Evolutionary conservation across 169 alveolate species (phyloP).

Genomic region (Eimeria necatrix): DNA sequence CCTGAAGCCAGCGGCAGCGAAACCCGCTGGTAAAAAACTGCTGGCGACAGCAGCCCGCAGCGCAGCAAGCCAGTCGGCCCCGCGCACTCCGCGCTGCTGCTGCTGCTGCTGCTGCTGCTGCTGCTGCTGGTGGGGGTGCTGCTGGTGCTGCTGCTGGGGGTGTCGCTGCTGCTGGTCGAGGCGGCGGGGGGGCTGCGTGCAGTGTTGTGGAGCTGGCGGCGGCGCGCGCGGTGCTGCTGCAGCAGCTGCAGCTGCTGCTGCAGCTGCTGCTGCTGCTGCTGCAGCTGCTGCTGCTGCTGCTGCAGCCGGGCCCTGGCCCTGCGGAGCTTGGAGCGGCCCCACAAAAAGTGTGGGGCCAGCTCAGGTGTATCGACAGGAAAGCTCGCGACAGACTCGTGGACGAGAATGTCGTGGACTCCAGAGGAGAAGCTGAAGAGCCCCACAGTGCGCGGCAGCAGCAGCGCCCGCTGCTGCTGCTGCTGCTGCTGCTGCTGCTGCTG

Average conservation of each 20-base stretch:
- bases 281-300: neutral
- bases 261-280: slow-evolving; percentile 40
- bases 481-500: slow-evolving; percentile 38
- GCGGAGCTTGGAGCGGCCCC: neutral
- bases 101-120: slow-evolving; percentile 33
- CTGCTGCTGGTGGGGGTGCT: slow-evolving; percentile 22
- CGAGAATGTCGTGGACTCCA: slow-evolving; percentile 14
- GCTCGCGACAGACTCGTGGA: slow-evolving; percentile 32
- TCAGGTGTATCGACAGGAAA: slow-evolving; percentile 16
- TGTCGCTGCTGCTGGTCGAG: neutral
- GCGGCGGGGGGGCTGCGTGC: neutral
- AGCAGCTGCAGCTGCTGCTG: slow-evolving; percentile 9
- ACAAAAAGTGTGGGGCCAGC: neutral
- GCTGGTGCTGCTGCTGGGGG: neutral
- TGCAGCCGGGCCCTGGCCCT: slow-evolving; percentile 16
- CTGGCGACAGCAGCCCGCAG: slow-evolving; percentile 17
- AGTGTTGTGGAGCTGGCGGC: neutral
- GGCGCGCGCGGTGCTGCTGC: neutral
- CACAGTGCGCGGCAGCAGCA: slow-evolving; percentile 35
- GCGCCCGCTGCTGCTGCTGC: slow-evolving; percentile 23
- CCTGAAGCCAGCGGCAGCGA: slow-evolving; percentile 36
- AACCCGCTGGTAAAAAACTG: neutral
- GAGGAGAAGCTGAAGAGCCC: neutral
- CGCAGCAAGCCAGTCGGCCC: neutral
- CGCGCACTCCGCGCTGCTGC: neutral